Evolutionary conservation across 1,284 basidiomycete species (phyloP), one percentile per base, ranked within the genome.

Genomic region (Cutaneotrichosporon dermatis): DNA sequence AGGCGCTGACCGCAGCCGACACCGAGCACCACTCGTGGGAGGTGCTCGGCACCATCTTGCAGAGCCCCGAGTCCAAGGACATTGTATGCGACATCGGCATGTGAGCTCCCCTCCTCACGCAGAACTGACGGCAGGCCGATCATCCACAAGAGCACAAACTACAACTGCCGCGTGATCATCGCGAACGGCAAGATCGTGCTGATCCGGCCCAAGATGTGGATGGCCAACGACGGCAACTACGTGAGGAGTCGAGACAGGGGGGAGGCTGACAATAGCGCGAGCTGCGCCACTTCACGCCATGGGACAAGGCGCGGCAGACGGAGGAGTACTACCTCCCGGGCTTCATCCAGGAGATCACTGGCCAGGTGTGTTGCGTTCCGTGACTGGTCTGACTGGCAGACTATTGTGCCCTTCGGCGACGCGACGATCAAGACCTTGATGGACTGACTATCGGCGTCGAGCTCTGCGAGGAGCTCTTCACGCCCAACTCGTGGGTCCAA

Each of bases 161-260:
- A 98, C 81, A 99, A 99, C 74, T 97, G 93, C 76, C 87, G 96
- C 15, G 82, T 98, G 40, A 88, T 98, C 70, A 85, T 95, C 43
- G 83, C 92, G 72, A 83, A 95, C 76, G 83, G 85, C 51, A 85
- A 91, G 78, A 92, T 99, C 65, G 77, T 97, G 1, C 84, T 96
- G 67, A 97, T 99, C 67, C 85, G 96, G 10, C 96, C 95, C 0
- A 99, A 99, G 80, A 94, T 99, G 92, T 99, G 95, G 95, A 83
- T 99, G 61, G 95, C 95, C 3, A 99, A 99, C 72, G 93, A 98
- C 69, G 95, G 95, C 9, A 98, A 99, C 76, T 99, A 99, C 76
- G 77, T 79, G 61, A 65, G 70, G 51, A 12, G 16, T 6, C 43
- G 46, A 5, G 8, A 15, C 6, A 4, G n/a, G 36, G 33, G 39